A percentile compares a stretch with the other conserved stretches of the same genome.
These are phyloP conservation scores for Speleostelium caveatum DNA, from an alignment of 78 protist genomes.

Conservation along the genomic window DNA sequence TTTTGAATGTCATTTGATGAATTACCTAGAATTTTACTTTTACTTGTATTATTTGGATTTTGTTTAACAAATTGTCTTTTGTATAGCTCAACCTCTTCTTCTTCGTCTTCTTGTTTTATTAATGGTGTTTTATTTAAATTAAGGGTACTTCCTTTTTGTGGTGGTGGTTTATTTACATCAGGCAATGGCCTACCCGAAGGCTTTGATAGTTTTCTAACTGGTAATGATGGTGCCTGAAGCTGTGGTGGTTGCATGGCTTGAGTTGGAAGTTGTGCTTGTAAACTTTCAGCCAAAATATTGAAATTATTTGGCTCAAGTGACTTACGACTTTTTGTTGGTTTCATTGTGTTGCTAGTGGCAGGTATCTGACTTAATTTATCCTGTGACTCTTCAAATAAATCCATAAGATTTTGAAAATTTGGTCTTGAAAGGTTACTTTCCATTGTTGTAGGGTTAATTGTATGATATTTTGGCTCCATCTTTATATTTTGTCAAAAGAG, in stretches of 20 bases:
- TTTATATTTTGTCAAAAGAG: not conserved
- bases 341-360: not conserved
- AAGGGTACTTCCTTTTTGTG: too few species aligned
- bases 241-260: constrained; percentile 10
- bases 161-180: too few species aligned
- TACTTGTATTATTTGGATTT: not conserved
- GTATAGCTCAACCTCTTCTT: constrained; percentile 4
- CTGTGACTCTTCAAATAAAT: constrained; percentile 10
- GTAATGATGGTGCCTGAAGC: not conserved
- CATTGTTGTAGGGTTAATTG: not conserved
- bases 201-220: not conserved
- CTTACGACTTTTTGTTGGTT: not conserved
- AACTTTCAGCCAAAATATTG: not conserved
- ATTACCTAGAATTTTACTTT: too few species aligned
- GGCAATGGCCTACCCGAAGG: too few species aligned
- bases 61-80: not conserved
- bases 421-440: not conserved
- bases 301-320: not conserved
- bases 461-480: not conserved
- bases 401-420: not conserved
- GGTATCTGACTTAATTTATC: not conserved
- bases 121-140: too few species aligned
- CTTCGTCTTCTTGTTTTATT: too few species aligned
- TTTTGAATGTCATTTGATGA: too few species aligned
- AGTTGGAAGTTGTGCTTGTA: not conserved